phyloP scores from a whole-genome alignment of 2,329 filamentous ascomycete species.

The Dactylellina parvicollis region DNA sequence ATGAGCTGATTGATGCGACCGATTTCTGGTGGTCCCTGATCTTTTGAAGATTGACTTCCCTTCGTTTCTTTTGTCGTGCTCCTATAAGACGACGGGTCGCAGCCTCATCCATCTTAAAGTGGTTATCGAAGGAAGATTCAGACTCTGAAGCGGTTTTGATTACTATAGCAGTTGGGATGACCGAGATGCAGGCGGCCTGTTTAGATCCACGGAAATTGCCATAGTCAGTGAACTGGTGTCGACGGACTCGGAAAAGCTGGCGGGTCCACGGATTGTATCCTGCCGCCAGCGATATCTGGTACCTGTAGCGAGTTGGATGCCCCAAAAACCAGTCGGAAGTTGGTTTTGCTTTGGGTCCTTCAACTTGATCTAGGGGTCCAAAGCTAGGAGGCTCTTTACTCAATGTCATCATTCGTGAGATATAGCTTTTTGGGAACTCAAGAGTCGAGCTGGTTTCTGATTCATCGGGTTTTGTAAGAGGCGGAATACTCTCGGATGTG shows the following conservation, averaged over 20 bases:
- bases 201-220: too few species aligned
- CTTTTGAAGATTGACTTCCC: neutral
- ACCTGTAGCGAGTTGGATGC: too few species aligned
- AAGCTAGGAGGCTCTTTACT: too few species aligned
- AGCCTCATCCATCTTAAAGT: slow-evolving; percentile 17
- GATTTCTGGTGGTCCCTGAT: neutral
- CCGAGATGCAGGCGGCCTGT: too few species aligned
- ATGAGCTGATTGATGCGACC: neutral
- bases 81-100: neutral
- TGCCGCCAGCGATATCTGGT: too few species aligned
- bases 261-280: too few species aligned
- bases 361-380: too few species aligned
- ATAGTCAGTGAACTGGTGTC: too few species aligned
- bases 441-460: neutral
- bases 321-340: too few species aligned
- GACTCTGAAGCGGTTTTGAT: neutral
- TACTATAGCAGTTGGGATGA: neutral
- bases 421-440: neutral
- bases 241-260: too few species aligned
- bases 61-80: neutral
- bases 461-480: neutral
- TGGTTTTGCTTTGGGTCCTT: too few species aligned
- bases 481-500: neutral
- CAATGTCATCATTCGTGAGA: neutral
- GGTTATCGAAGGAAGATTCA: neutral